Evolutionary conservation across 495 filamentous ascomycete genomes (phyloP), one percentile per base, ranked within the genome.

Genomic region (Tuber calosporum): DNA sequence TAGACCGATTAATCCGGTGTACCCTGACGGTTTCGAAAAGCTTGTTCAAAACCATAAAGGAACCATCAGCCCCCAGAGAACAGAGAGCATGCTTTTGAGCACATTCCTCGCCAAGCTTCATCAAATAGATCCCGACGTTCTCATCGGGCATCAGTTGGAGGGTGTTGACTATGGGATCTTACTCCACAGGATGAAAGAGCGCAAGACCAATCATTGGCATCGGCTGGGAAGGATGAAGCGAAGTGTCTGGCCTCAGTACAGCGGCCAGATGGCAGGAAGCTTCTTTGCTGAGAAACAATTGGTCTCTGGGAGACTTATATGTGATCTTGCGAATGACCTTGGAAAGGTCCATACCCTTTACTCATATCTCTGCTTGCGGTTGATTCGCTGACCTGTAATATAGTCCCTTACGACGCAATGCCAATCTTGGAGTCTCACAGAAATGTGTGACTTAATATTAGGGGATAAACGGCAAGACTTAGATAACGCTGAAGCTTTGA

Each of bases 161-260:
- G 96, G 95, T 79, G 93, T 99, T 4, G 95, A 99, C 78, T 96
- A 95, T 77, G 93, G 93, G 77, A 90, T 97, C 71, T 84, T 99
- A 40, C 84, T 99, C 9, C 95, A 88, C 82, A 89, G 95, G 30
- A 86, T 99, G 81, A 89, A 91, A 73, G 93, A 97, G 78, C 92
- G 89, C 83, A 97, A 93, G 82, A 94, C 92, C 0, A 92, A 91
- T 9, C 90, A 92, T 58, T 99, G 95, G 95, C 94, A 95, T 76
- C 88, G 93, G 41, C 90, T 99, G 71, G 95, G 95, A 68, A 87
- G 95, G 72, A 84, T 99, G 77, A 90, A 90, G 82, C 89, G 94
- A 78, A 85, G 88, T 37, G 87, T 91, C 41, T 99, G 96, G 96
- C 96, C 95, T 4, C 88, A 90, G 73, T 92, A 91, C 72, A 91